phyloP scores from a whole-genome alignment of 768 basidiomycete species.

The Serendipita indica region DNA sequence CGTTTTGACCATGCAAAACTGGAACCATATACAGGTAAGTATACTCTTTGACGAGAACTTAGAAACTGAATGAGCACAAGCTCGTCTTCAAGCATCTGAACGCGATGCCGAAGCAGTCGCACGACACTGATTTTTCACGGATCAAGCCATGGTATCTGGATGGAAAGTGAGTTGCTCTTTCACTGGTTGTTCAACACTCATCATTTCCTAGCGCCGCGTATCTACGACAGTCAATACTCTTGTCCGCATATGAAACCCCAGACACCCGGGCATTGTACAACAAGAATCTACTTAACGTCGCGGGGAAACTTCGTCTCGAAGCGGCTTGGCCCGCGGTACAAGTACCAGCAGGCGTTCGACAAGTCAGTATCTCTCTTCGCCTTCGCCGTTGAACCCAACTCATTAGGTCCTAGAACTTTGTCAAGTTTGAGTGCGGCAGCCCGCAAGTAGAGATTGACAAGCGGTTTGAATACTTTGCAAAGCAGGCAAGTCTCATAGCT shows the following conservation, averaged over 20 bases:
- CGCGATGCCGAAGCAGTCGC: slow-evolving; percentile 81
- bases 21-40: slow-evolving; percentile 88
- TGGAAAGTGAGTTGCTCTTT: slow-evolving; percentile 52
- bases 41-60: neutral
- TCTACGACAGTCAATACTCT: slow-evolving; percentile 76
- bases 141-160: slow-evolving; percentile 98
- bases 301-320: slow-evolving; percentile 65
- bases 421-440: slow-evolving; percentile 54
- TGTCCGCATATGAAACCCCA: slow-evolving; percentile 80
- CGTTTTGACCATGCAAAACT: slow-evolving; percentile 93
- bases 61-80: slow-evolving; percentile 26
- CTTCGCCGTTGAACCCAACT: slow-evolving; percentile 2
- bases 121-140: slow-evolving; percentile 87
- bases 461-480: slow-evolving; percentile 76
- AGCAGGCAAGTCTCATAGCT: slow-evolving; percentile 38
- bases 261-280: slow-evolving; percentile 75
- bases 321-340: slow-evolving; percentile 55
- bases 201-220: slow-evolving; percentile 46
- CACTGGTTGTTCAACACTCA: neutral
- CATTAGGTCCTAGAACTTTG: slow-evolving; percentile 38
- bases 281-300: slow-evolving; percentile 59
- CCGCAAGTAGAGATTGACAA: slow-evolving; percentile 72
- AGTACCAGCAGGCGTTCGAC: slow-evolving; percentile 72
- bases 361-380: slow-evolving; percentile 31
- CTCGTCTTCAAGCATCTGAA: slow-evolving; percentile 78